phyloP scores from a whole-genome alignment of 306 rosid genomes.

The Rosa lucieae region DNA sequence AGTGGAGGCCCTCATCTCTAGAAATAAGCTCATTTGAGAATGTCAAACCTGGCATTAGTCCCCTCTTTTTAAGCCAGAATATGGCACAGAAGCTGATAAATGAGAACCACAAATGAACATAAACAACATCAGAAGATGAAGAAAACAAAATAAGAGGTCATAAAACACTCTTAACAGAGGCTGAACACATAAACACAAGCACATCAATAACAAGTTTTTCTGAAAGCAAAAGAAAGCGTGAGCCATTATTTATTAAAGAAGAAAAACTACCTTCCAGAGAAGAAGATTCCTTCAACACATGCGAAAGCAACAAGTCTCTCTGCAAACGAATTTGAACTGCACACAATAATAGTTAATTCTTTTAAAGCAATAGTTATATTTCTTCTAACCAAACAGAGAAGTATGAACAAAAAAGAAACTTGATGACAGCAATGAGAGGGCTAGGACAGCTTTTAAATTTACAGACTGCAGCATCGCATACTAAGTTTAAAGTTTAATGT shows the following conservation, averaged over 20 bases:
- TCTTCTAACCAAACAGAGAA: background rate
- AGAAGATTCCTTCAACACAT: slow-evolving; percentile 88
- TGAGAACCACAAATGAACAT: slow-evolving; percentile 26
- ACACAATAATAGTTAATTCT: slow-evolving; percentile 30
- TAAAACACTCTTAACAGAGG: slow-evolving; percentile 8
- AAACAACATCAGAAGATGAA: background rate
- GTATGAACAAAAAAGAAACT: slow-evolving; percentile 9
- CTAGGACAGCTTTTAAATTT: background rate
- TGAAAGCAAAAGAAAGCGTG: slow-evolving; percentile 1
- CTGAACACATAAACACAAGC: slow-evolving; percentile 3
- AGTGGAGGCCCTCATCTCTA: slow-evolving; percentile 96
- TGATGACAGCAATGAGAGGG: background rate
- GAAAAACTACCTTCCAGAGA: slow-evolving; percentile 79
- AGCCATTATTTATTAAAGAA: background rate
- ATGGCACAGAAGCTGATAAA: slow-evolving; percentile 81
- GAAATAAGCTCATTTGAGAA: slow-evolving; percentile 92
- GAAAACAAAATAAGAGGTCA: background rate
- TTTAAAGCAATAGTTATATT: slow-evolving; percentile 12
- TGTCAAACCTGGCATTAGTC: slow-evolving; percentile 85
- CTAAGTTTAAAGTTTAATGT: background rate
- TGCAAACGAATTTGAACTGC: slow-evolving; percentile 72
- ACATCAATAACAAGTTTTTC: background rate
- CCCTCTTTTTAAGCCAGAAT: slow-evolving; percentile 94
- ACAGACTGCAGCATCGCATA: background rate
- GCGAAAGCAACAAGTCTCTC: slow-evolving; percentile 93